Base-by-base conservation (phyloP, 306 rosid species). In the Ceratonia siliqua region DNA sequence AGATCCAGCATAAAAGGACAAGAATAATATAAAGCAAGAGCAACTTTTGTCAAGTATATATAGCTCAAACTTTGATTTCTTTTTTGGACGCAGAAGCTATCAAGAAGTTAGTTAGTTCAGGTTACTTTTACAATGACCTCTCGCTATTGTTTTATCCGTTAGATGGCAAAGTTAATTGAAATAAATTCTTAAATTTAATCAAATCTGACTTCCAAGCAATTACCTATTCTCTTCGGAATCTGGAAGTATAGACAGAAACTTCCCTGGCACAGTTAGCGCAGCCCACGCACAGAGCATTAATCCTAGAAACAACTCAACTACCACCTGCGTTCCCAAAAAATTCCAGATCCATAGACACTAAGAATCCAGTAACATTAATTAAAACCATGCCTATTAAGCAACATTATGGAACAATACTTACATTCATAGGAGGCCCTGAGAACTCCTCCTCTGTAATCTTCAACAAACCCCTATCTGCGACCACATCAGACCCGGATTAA, bases 371-470 rank as follows among this genome's bases (percentile, higher is more conserved):
- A 35, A 68, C 62, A 32, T 41, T 50, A 54, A 35, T n/a, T 53
- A 76, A 32, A 72, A 21, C 74, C 39, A 62, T 3, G 41, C 27
- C 43, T 6, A 22, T 38, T 12, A 49, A 18, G 25, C 13, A 52
- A 72, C 0, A 52, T 14, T 14, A 33, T 43, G 45, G 11, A 53
- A 50, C 5, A 52, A 72, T 14, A 14, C 84, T 85, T 68, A 90
- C 98, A 21, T 66, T 82, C 66, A 87, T 30, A 18, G 98, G 98
- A 78, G 95, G 91, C 15, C 90, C 92, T 2, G 96, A 86, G 86
- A 93, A 93, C 86, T 93, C 92, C 73, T 89, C 96, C 79, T 93
- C 97, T 55, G 75, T 89, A 66, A 93, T 93, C 92, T 93, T 93
- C 88, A 91, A 70, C 87, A 93, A 81, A 50, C 82, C 82, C 86